These are phyloP conservation scores for Prunus kanzakura DNA, from an alignment of 306 rosid species.

Conservation along the genomic window DNA sequence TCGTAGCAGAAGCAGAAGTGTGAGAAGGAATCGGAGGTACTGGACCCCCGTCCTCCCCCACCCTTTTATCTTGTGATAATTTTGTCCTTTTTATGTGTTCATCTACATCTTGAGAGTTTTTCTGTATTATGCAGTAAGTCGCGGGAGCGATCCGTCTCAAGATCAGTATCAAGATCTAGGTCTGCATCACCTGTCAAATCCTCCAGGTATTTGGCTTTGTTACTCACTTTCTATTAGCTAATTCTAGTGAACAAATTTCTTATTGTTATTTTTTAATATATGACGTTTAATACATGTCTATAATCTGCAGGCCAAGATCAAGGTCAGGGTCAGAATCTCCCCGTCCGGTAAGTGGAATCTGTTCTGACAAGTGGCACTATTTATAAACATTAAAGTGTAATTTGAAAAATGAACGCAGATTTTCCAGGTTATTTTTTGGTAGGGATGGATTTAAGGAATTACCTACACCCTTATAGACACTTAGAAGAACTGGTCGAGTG, in stretches of 20 bases:
- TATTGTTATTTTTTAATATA: neutral
- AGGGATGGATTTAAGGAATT: neutral
- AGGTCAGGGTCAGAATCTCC: constrained; percentile 66
- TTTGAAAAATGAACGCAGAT: neutral
- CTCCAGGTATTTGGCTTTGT: constrained; percentile 50
- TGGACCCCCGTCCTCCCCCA: neutral
- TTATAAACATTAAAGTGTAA: neutral
- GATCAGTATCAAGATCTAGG: constrained; percentile 81
- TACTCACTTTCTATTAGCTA: neutral
- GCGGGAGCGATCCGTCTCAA: constrained; percentile 71
- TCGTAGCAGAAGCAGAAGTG: constrained; percentile 70
- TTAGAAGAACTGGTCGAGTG: no score
- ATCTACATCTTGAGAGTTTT: neutral
- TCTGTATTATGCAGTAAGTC: constrained; percentile 53
- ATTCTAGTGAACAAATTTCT: neutral
- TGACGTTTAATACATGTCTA: constrained; percentile 6
- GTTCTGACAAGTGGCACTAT: neutral
- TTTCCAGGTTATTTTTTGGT: neutral
- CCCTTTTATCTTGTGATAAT: neutral
- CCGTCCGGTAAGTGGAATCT: constrained; percentile 49
- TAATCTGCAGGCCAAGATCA: constrained; percentile 58
- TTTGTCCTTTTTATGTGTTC: neutral
- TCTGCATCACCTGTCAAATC: constrained; percentile 82
- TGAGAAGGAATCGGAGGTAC: constrained; percentile 66
- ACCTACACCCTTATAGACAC: neutral